Evolutionary conservation across 2,329 filamentous ascomycete genomes (phyloP), one percentile per base, ranked within the genome.

Genomic region (Saccharata proteae): DNA sequence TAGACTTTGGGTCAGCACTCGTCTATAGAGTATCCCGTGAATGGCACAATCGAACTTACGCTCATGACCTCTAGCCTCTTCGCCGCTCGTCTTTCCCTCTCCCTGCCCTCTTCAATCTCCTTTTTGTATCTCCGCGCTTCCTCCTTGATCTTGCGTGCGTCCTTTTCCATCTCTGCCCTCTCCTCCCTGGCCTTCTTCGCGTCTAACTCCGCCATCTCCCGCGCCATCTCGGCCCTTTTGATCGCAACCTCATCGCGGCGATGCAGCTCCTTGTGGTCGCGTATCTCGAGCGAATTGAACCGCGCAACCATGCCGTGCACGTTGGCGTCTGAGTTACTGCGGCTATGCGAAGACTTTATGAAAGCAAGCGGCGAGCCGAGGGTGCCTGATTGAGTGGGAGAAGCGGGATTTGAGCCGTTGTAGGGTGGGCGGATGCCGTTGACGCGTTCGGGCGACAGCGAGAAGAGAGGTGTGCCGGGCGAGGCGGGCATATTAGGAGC

Each of bases 131-230:
- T 46, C 36, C 65, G 61, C 13, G 58, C 57, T 47, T 83, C 78
- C 6, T 81, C 75, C 38, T 67, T 67, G 44, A 72, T 67, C 24
- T 66, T 65, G 39, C 69, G 67, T 58, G 75, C 65, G 45, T 83
- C 77, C n/a, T 58, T 60, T 57, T 83, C 79, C 9, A 77, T 75
- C 55, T 80, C 76, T 48, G 85, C 79, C 25, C 77, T 67, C 10
- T 74, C 77, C 28, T 74, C 28, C 64, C 72, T 39, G 32, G 52
- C 26, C 35, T 43, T 43, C 41, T 65, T 57, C 26, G 31, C 17
- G 13, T 44, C 43, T 40, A 54, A 46, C 29, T 56, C 51, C 10
- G 48, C 44, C 39, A 52, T 36, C 29, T 53, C 44, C 16, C 56
- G 40, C 13, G 52, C 57, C 34, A 57, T 52, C 40, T 60, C 57